Evolutionary conservation across 2,329 filamentous ascomycete species (phyloP), one percentile per base, ranked within the genome.

Genomic region (Rhytidhysteron rufulum): DNA sequence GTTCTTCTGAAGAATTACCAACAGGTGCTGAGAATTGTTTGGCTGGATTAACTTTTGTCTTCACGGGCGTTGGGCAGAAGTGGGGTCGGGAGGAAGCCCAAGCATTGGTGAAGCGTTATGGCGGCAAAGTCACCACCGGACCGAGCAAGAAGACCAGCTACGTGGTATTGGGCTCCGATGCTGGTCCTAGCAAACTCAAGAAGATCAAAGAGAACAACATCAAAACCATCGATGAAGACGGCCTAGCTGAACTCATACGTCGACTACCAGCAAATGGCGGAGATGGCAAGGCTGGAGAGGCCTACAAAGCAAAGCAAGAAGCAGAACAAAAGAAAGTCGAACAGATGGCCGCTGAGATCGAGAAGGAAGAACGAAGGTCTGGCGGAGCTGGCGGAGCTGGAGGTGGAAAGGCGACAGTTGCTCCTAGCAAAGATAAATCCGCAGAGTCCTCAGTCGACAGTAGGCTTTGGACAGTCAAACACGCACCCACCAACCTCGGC

Each of bases 101-200:
- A 50, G 82, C 79, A 31, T 72, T 98, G 15, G 88, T 97, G 41
- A 98, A 98, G 65, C 82, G 84, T 47, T 94, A 96, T 62, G 94
- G 93, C 31, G 93, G 93, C 39, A 97, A 95, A 67, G 83, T 95
- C 18, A 95, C 85, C 8, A 75, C 73, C 8, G 83, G 81, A 4
- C 93, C 94, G 16, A 97, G 91, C 60, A 86, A 83, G 58, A 97
- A 95, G 67, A 98, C 94, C 1, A 93, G 79, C 57, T 98, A 88
- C 59, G 89, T 98, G 33, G 87, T 98, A 13, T 77, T 98, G 3
- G 93, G 93, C 31, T 78, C 78, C 19, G 93, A 97, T 63, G 93
- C 94, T 18, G 93, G 93, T 0, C 93, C 93, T 1, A 94, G 85
- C 66, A 98, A 98, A 63, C 74, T 98, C 30, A 75, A 83, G 50